Evolutionary conservation across 495 filamentous ascomycete genomes (phyloP).

Genomic region (Neurospora sp.): DNA sequence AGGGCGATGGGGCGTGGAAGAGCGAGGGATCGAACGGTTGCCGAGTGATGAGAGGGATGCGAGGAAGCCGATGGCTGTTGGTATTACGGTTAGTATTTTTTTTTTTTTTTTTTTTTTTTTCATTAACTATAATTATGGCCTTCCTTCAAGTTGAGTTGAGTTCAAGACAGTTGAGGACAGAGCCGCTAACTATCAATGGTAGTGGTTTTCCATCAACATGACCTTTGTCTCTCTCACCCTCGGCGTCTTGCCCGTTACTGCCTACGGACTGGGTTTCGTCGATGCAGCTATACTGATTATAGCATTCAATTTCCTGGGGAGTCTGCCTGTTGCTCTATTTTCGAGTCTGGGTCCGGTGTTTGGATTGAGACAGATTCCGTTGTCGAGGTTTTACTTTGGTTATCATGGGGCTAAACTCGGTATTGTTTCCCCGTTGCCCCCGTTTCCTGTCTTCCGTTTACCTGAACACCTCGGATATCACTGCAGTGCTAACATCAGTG

Average conservation of each 20-base stretch:
- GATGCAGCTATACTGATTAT: slow-evolving; percentile 62
- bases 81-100: slow-evolving; percentile 53
- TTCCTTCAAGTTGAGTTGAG: neutral
- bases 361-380: slow-evolving; percentile 75
- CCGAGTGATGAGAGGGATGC: slow-evolving; percentile 64
- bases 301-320: slow-evolving; percentile 69
- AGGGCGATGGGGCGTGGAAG: slow-evolving; percentile 61
- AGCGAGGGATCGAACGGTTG: slow-evolving; percentile 73
- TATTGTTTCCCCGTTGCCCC: slow-evolving; percentile 18
- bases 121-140: no score
- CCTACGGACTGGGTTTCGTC: slow-evolving; percentile 62
- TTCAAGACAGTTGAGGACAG: neutral
- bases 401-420: slow-evolving; percentile 62
- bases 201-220: slow-evolving; percentile 85
- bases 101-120: neutral
- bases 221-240: slow-evolving; percentile 75
- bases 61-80: slow-evolving; percentile 54
- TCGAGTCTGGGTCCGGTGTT: slow-evolving; percentile 69
- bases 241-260: slow-evolving; percentile 56
- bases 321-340: slow-evolving; percentile 69
- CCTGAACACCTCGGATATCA: no score
- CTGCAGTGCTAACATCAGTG: no score
- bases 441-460: no score
- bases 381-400: slow-evolving; percentile 76
- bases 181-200: slow-evolving; percentile 1